Evolutionary conservation across 768 basidiomycete genomes (phyloP), one percentile per base, ranked within the genome.

Genomic region (Termitomyces sp.): DNA sequence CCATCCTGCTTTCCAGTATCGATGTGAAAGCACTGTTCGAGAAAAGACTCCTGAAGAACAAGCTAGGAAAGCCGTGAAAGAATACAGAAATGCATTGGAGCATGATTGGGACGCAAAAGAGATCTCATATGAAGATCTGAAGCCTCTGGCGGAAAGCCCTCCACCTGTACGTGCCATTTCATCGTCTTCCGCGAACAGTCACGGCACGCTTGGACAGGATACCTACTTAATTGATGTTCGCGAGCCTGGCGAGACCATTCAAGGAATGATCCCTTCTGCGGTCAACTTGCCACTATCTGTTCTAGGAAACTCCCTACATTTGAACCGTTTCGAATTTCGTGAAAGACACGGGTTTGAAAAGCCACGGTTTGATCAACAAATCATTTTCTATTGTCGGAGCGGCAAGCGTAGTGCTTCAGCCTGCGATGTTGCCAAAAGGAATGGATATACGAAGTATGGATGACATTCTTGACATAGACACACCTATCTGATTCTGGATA

Each of bases 371-470:
- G 70, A 77, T 55, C 90, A 95, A 65, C 87, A 91, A 65, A 73
- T 97, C 35, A 84, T 88, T 32, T 94, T 95, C 70, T 96, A 94
- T 73, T 98, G 95, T 71, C 80, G 94, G 49, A 92, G 92, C 55
- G 95, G 95, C 11, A 85, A 83, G 70, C 80, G 95, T 49, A 91
- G 91, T 60, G 77, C 87, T 3, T 83, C 87, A 11, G 95, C 95
- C 2, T 79, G 87, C 55, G 92, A 96, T 66, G 79, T 90, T 44
- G 91, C 92, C 0, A 85, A 83, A 65, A 75, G 89, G 60, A 88
- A 87, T 66, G 94, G 94, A 5, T 97, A 81, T 64, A 83, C 76
- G 53, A 91, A 91, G 92, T 92, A 65, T 47, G 87, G 16, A 30
- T 49, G 14, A 35, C 13, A 18, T 41, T 38, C 11, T 56, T 72